These are phyloP conservation scores for Tillandsia fasciculata DNA, from an alignment of 176 grass and related monocot species.

Conservation along the genomic window DNA sequence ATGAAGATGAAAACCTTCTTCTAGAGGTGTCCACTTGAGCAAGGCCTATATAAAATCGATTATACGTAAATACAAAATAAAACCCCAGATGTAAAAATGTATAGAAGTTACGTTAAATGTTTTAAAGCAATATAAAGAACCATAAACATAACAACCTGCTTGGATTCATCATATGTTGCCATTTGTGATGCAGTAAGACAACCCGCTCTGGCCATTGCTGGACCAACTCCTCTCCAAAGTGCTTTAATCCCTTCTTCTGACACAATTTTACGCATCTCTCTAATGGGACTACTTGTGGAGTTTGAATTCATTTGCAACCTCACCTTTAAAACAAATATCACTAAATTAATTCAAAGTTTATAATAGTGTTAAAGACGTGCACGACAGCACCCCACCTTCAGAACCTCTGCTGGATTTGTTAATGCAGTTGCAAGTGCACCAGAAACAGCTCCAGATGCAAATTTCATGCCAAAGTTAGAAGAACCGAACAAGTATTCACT, in stretches of 20 bases:
- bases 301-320: slow-evolving; percentile 70
- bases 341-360: neutral
- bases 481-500: slow-evolving; percentile 73
- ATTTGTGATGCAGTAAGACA: slow-evolving; percentile 91
- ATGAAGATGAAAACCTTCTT: slow-evolving; percentile 87
- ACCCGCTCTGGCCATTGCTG: slow-evolving; percentile 85
- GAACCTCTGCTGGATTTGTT: slow-evolving; percentile 77
- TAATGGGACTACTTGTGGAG: slow-evolving; percentile 37
- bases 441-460: slow-evolving; percentile 74
- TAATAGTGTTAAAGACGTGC: neutral
- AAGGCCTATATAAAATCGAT: slow-evolving; percentile 43
- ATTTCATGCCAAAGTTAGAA: slow-evolving; percentile 69
- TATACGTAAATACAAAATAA: neutral
- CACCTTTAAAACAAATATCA: slow-evolving; percentile 32
- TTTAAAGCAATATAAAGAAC: slow-evolving; percentile 15
- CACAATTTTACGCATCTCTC: slow-evolving; percentile 58
- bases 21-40: slow-evolving; percentile 64
- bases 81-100: neutral
- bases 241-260: slow-evolving; percentile 61
- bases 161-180: slow-evolving; percentile 92
- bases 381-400: slow-evolving; percentile 46
- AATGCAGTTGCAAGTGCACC: slow-evolving; percentile 70
- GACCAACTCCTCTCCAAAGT: slow-evolving; percentile 97
- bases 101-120: slow-evolving; percentile 1
- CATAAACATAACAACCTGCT: slow-evolving; percentile 39